Percentiles rank a stretch among this genome's conserved stretches.
Evolutionary conservation across 129 eudicot genomes (phyloP).

Genomic region (Sambucus nigra): DNA sequence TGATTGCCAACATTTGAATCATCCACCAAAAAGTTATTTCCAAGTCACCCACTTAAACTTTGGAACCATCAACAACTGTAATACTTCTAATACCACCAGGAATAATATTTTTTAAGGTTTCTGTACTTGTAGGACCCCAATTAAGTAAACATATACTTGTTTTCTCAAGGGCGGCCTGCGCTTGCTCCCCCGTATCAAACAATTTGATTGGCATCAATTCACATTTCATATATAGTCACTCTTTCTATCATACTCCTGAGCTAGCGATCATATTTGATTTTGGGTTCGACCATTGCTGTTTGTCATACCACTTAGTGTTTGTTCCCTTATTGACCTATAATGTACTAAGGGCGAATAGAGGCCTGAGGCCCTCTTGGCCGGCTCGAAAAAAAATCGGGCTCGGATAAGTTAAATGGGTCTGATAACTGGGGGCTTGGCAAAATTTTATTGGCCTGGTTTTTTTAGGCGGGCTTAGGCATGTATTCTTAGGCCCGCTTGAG

Average conservation of each 20-base stretch:
- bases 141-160: conserved; percentile 91
- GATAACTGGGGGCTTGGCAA: no score
- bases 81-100: conserved; percentile 97
- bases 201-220: no score
- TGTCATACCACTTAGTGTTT: neutral
- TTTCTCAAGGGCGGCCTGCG: conserved; percentile 91
- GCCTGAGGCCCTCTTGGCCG: no score
- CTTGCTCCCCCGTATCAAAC: conserved; percentile 99
- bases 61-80: conserved; percentile 88
- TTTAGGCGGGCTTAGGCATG: no score
- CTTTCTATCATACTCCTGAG: no score
- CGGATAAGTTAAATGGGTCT: no score
- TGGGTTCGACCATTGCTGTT: conserved; percentile 73
- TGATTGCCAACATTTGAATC: conserved; percentile 74
- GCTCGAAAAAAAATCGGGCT: no score
- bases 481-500: no score
- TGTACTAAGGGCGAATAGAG: no score
- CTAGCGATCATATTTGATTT: conserved; percentile 92
- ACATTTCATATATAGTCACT: no score
- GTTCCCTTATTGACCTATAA: no score
- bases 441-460: no score
- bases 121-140: conserved; percentile 97
- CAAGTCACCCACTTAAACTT: conserved; percentile 80
- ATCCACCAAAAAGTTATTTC: conserved; percentile 85
- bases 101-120: conserved; percentile 81